A percentile compares a stretch with the other conserved stretches of the same genome.
Conservation (phyloP, 306 rosid species). For the Prunus fruticosa region DNA sequence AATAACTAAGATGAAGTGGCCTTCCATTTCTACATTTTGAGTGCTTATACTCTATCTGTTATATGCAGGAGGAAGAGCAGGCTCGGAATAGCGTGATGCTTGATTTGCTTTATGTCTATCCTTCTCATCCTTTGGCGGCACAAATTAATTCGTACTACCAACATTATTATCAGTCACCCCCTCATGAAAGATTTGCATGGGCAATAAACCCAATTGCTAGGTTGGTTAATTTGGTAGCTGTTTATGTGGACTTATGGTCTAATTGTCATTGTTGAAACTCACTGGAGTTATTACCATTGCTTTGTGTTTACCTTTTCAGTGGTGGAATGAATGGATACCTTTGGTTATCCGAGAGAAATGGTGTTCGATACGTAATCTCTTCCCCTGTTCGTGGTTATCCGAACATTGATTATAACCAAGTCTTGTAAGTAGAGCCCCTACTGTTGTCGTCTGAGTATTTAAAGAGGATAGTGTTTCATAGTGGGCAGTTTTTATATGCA, state of each 20-base stretch:
- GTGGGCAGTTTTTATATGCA: constrained; percentile 42
- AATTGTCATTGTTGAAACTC: neutral
- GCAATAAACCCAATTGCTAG: constrained; percentile 56
- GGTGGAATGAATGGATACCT: constrained; percentile 90
- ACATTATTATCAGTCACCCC: constrained; percentile 35
- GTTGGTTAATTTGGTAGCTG: constrained; percentile 44
- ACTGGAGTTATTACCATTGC: neutral
- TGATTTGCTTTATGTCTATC: constrained; percentile 74
- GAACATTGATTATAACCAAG: constrained; percentile 62
- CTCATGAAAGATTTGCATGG: constrained; percentile 28
- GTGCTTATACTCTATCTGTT: constrained; percentile 32
- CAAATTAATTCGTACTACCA: constrained; percentile 47
- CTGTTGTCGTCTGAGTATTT: constrained; percentile 22
- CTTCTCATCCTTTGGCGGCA: constrained; percentile 60
- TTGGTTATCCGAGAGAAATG: constrained; percentile 75
- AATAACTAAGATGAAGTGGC: constrained; percentile 6
- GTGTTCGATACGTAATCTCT: constrained; percentile 35
- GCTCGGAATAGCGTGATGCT: constrained; percentile 70
- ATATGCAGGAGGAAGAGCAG: constrained; percentile 75
- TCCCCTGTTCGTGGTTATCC: constrained; percentile 76
- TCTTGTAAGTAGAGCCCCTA: constrained; percentile 57
- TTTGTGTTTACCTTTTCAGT: constrained; percentile 38
- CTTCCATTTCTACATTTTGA: constrained; percentile 1
- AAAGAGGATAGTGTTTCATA: constrained; percentile 24
- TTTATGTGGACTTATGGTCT: neutral